Base-by-base conservation (phyloP, 495 filamentous ascomycete species). In the Antarctomyces pellizariae region DNA sequence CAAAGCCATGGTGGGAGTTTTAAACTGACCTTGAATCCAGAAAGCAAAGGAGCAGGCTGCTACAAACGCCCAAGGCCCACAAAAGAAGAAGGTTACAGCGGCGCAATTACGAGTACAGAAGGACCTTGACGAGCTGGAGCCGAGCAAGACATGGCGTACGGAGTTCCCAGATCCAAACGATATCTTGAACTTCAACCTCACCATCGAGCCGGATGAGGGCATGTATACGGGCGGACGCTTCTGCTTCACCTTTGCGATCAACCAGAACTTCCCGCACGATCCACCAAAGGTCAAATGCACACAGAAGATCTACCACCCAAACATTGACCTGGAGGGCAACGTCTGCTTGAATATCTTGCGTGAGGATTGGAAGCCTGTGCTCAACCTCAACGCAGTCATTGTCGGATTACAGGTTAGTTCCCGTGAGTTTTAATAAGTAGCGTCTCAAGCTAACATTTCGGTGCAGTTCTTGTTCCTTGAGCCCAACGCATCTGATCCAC, bases 281-380 rank as follows among this genome's bases (percentile, higher is more conserved):
- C 83, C 86, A 32, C 86, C 86, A 1, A 95, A 95, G 52, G 89
- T 97, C 39, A 90, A 83, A 46, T 95, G 86, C 50, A 77, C 71
- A 30, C 76, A 97, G 49, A 97, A 92, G 59, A 93, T 95, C 38
- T 97, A 97, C 53, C 86, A 97, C 42, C 86, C 86, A 7, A 97
- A 97, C 48, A 95, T 97, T 48, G 86, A 97, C 45, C 58, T 90
- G 25, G 86, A 97, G 42, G 86, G 86, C 20, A 97, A 97, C 43
- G 80, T 97, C 8, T 97, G 86, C 54, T 49, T 97, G 38, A 97
- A 97, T 45, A 95, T 97, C 33, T 50, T 97, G 41, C 57, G 86
- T 30, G 86, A 95, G 56, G 86, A 97, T 55, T 97, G 86, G 86
- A 95, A 93, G 55, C 86, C 86, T 0, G 86, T 95, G 12, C 54